Conservation (phyloP, 2,329 filamentous ascomycete species). For the Mycosphaerelloides madeirae region DNA sequence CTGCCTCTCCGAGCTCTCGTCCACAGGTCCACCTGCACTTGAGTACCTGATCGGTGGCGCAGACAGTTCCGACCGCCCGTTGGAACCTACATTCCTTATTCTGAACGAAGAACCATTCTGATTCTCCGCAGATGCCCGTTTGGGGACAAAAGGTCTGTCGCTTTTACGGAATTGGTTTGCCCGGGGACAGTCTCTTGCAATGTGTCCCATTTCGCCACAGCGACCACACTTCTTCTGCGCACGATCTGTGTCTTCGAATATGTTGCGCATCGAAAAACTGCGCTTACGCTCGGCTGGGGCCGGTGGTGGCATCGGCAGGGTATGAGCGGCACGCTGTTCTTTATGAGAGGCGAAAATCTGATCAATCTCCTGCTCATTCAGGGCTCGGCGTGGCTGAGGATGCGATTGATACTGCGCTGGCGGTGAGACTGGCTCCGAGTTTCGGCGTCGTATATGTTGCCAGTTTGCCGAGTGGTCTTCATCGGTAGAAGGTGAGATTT, state of each 20-base stretch:
- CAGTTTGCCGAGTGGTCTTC: constrained; percentile 20
- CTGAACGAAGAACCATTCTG: too few relatives aligned
- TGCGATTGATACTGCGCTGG: constrained; percentile 4
- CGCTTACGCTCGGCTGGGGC: too few relatives aligned
- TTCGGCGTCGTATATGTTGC: constrained; percentile 23
- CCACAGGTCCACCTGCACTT: too few relatives aligned
- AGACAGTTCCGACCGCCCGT: too few relatives aligned
- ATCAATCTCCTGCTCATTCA: background rate
- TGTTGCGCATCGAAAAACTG: too few relatives aligned
- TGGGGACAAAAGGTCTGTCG: too few relatives aligned
- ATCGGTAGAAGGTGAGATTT: constrained; percentile 2
- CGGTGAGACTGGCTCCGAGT: constrained; percentile 3
- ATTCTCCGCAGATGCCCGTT: too few relatives aligned
- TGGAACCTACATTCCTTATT: too few relatives aligned
- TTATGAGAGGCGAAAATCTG: background rate
- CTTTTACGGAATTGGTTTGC: too few relatives aligned
- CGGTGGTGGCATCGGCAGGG: background rate
- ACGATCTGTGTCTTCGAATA: too few relatives aligned
- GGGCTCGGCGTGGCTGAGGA: background rate
- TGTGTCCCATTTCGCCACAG: constrained; percentile 8
- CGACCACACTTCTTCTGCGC: constrained; percentile 4
- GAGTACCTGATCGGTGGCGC: too few relatives aligned
- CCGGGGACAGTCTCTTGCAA: constrained; percentile 1
- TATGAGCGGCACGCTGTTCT: background rate
- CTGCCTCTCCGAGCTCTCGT: too few relatives aligned